phyloP scores from a whole-genome alignment of 2,329 filamentous ascomycete species.

The Colletotrichum costaricense region DNA sequence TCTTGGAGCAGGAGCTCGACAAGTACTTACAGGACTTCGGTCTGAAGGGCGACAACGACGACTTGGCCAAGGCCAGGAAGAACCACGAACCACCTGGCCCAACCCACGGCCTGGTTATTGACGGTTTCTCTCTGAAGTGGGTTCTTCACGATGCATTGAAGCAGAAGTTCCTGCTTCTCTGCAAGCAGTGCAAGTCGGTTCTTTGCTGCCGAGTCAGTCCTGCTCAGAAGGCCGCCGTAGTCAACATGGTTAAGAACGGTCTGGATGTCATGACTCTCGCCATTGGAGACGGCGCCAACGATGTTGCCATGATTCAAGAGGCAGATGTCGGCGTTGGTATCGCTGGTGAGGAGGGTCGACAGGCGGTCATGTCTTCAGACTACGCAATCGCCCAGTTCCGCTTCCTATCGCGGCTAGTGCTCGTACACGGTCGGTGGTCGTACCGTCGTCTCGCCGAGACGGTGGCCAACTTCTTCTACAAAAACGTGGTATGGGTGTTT shows the following conservation, averaged over 20 bases:
- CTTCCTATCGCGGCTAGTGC: conserved; percentile 84
- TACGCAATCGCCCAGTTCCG: conserved; percentile 96
- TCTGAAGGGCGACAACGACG: conserved; percentile 86
- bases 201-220: conserved; percentile 98
- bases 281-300: conserved; percentile 93
- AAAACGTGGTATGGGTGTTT: conserved; percentile 99
- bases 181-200: conserved; percentile 97
- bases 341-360: conserved; percentile 89
- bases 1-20: conserved; percentile 78
- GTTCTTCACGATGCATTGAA: conserved; percentile 85
- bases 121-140: conserved; percentile 91
- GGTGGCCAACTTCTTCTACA: conserved; percentile 99
- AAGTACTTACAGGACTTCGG: conserved; percentile 78
- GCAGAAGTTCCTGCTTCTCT: conserved; percentile 93
- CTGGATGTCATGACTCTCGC: conserved; percentile 96
- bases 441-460: conserved; percentile 92
- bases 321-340: conserved; percentile 97
- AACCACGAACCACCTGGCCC: conserved; percentile 88
- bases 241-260: conserved; percentile 93
- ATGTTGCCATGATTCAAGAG: conserved; percentile 98
- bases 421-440: conserved; percentile 96
- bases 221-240: conserved; percentile 96
- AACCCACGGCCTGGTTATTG: conserved; percentile 93
- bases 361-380: conserved; percentile 96
- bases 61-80: conserved; percentile 80